These are phyloP conservation scores for Ophiocordyceps camponoti-leonardi DNA, from an alignment of 2,329 filamentous ascomycete species.

Conservation along the genomic window DNA sequence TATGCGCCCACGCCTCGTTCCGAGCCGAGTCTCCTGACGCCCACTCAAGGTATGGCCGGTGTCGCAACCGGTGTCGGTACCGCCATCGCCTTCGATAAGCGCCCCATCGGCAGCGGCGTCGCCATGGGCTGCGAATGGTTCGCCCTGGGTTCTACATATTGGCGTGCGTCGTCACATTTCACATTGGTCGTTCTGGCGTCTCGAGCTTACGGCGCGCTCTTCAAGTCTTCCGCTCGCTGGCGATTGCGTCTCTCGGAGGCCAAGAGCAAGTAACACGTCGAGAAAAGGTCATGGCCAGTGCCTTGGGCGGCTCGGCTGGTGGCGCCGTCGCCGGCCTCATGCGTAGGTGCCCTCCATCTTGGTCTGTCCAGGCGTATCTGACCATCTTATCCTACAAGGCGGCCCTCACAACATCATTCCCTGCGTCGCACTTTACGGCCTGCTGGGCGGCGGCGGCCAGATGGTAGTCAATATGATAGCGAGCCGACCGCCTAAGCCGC, in stretches of 20 bases:
- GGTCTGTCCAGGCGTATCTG: neutral
- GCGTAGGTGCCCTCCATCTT: constrained; percentile 22
- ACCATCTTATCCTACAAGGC: neutral
- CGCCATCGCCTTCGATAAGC: constrained; percentile 52
- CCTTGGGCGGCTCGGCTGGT: constrained; percentile 52
- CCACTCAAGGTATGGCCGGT: constrained; percentile 36
- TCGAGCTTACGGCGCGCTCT: constrained; percentile 3
- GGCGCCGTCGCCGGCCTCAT: constrained; percentile 40
- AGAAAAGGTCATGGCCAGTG: constrained; percentile 50
- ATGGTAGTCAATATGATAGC: constrained; percentile 15
- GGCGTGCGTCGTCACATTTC: constrained; percentile 32
- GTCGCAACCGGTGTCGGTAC: constrained; percentile 48
- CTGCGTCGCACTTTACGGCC: constrained; percentile 26
- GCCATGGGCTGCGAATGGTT: constrained; percentile 69
- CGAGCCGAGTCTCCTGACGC: constrained; percentile 6
- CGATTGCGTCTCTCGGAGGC: constrained; percentile 29
- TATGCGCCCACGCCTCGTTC: constrained; percentile 12
- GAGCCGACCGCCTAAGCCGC: neutral
- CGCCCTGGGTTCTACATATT: constrained; percentile 59
- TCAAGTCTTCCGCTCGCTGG: constrained; percentile 29
- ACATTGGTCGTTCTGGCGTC: neutral
- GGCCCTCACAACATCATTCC: neutral
- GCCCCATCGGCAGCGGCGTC: constrained; percentile 53
- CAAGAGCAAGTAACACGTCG: constrained; percentile 33
- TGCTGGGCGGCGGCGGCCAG: constrained; percentile 22